phyloP scores from a whole-genome alignment of 805 yeast species.

The Suhomyces prunicola region DNA sequence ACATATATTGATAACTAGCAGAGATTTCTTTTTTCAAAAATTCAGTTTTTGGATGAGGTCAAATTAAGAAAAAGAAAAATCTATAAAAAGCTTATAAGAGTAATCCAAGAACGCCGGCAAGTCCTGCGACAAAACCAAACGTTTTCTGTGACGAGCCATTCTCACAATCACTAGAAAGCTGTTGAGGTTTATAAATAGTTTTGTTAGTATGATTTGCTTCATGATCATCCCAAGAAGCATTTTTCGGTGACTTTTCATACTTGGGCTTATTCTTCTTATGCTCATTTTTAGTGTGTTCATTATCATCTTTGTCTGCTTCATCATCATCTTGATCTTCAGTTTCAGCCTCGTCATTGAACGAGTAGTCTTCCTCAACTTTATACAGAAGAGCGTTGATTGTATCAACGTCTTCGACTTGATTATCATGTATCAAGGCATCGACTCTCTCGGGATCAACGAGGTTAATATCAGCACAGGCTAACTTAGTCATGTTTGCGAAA shows the following conservation, averaged over 20 bases:
- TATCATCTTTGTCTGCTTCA: neutral
- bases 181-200: constrained; percentile 6
- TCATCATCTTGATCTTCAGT: constrained; percentile 4
- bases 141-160: constrained; percentile 9
- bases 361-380: neutral
- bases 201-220: constrained; percentile 6
- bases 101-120: constrained; percentile 11
- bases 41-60: neutral
- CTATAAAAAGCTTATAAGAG: constrained; percentile 4
- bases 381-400: neutral
- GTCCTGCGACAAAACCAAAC: constrained; percentile 8
- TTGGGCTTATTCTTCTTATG: neutral
- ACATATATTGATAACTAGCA: neutral
- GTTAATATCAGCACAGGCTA: constrained; percentile 63
- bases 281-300: neutral
- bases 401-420: constrained; percentile 3
- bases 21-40: neutral
- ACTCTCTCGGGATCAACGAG: constrained; percentile 13
- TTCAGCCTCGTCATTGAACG: constrained; percentile 12
- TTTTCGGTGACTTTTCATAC: neutral
- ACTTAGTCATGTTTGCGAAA: constrained; percentile 49
- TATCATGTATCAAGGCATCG: constrained; percentile 5
- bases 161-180: constrained; percentile 9
- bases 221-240: neutral
- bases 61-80: neutral